Evolutionary conservation across 768 basidiomycete species (phyloP), one percentile per base, ranked within the genome.

Genomic region (Suillus tomentosus): DNA sequence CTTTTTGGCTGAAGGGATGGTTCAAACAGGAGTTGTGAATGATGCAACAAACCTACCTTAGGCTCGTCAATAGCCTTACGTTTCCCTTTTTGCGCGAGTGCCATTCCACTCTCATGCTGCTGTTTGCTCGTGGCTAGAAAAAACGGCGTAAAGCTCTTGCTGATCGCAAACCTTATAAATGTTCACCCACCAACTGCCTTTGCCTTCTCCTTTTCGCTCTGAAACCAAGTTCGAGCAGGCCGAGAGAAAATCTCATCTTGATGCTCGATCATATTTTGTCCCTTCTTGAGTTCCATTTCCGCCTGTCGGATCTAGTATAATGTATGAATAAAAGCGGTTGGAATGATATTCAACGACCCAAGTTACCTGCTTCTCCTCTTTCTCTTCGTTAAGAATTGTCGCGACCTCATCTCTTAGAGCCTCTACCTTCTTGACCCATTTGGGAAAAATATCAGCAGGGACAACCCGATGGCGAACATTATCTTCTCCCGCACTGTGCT

Each of bases 191-290:
- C 90, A 86, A 90, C 86, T 5, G 94, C 84, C 65, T 84, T 86
- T 66, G 82, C 77, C 79, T 92, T 98, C 70, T 97, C 94, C 74
- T 90, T 91, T 63, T 83, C 81, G 10, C 84, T 87, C 78, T 98
- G 97, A 84, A 99, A 99, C 97, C 97, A 99, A n/a, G 95, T 98
- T 69, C 96, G 85, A 19, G 95, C 94, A 6, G 97, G 97, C 64
- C 96, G 83, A 24, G 93, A 89, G 75, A 87, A 92, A 69, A 99
- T 99, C 79, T 99, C 96, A 13, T 82, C 86, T 76, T 92, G 85
- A 67, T 99, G 94, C 73, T 97, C 91, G 57, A 98, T 86, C 83
- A 99, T 87, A 74, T 99, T 99, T 77, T 96, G 86, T 24, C 95
- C 94, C 75, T 98, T 99, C 68, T 84, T 88, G 34, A 99, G 72